These are phyloP conservation scores for Arthrobotrys musiformis DNA, from an alignment of 2,329 filamentous ascomycete genomes.

Conservation along the genomic window DNA sequence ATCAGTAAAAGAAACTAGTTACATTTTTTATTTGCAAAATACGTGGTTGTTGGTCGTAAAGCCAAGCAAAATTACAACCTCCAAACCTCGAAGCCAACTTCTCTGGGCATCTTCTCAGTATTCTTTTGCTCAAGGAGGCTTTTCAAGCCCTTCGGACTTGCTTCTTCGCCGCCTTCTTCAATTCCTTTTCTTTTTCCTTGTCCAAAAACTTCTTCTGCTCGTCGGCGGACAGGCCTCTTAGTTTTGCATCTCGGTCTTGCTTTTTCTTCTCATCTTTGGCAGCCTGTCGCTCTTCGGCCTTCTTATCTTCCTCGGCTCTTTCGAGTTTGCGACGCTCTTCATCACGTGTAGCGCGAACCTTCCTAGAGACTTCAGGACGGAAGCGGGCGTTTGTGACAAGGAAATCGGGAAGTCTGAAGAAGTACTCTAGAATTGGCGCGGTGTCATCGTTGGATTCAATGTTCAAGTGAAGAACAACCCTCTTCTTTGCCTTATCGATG, in stretches of 20 bases:
- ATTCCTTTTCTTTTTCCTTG: conserved; percentile 80
- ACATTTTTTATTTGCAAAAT: neutral
- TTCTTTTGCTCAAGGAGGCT: neutral
- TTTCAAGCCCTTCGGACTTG: conserved; percentile 64
- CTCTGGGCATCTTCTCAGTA: neutral
- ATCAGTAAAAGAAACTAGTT: neutral
- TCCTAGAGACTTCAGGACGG: conserved; percentile 87
- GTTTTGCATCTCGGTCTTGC: conserved; percentile 85
- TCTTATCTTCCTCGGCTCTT: conserved; percentile 80
- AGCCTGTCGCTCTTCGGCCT: conserved; percentile 78
- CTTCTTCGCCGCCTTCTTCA: conserved; percentile 72
- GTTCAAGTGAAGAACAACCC: conserved; percentile 45
- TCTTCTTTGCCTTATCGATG: conserved; percentile 47
- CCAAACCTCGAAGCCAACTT: neutral
- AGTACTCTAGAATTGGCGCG: conserved; percentile 81
- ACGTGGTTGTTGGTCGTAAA: neutral
- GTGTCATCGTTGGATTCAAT: conserved; percentile 64
- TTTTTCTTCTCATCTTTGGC: conserved; percentile 83
- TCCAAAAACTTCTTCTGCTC: conserved; percentile 87
- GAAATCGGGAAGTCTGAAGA: conserved; percentile 83
- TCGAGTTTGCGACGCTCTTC: conserved; percentile 81
- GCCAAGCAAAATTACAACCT: neutral
- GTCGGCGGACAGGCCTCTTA: conserved; percentile 80
- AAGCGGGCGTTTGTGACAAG: conserved; percentile 83
- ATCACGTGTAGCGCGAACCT: conserved; percentile 82